Conservation (phyloP, 2,329 filamentous ascomycete species). For the Anthostomella pinea region DNA sequence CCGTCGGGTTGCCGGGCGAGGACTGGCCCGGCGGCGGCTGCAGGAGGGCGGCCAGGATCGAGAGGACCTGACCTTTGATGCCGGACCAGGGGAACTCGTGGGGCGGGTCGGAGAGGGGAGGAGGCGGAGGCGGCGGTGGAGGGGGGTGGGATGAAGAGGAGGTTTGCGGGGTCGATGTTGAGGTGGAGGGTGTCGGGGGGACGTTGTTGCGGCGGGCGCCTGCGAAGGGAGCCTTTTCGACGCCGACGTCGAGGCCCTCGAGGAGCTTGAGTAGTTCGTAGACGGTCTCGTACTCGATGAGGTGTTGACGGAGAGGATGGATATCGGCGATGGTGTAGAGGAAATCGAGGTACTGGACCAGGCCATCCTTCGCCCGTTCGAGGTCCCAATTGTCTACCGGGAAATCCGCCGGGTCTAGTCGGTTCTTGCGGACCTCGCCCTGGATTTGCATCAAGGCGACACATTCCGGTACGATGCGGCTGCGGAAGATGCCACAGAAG, state of each 20-base stretch:
- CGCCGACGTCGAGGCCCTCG: slow-evolving; percentile 81
- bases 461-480: slow-evolving; percentile 89
- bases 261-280: slow-evolving; percentile 86
- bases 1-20: slow-evolving; percentile 64
- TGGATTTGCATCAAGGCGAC: slow-evolving; percentile 93
- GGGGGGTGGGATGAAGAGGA: slow-evolving; percentile 34
- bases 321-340: slow-evolving; percentile 87
- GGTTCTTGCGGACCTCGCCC: slow-evolving; percentile 77
- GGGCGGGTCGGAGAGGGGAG: slow-evolving; percentile 59
- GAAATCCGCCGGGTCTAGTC: slow-evolving; percentile 79
- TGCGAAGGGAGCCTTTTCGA: slow-evolving; percentile 75
- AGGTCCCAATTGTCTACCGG: slow-evolving; percentile 96
- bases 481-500: slow-evolving; percentile 88
- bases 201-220: slow-evolving; percentile 31
- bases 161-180: slow-evolving; percentile 27
- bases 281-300: slow-evolving; percentile 88
- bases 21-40: slow-evolving; percentile 70
- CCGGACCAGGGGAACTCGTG: slow-evolving; percentile 66
- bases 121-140: slow-evolving; percentile 43
- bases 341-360: slow-evolving; percentile 93
- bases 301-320: slow-evolving; percentile 74
- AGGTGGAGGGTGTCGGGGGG: slow-evolving; percentile 21
- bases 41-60: slow-evolving; percentile 83
- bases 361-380: slow-evolving; percentile 91
- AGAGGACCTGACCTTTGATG: slow-evolving; percentile 88